These are phyloP conservation scores for Teunomyces stri DNA, from an alignment of 805 yeast species.

Conservation along the genomic window DNA sequence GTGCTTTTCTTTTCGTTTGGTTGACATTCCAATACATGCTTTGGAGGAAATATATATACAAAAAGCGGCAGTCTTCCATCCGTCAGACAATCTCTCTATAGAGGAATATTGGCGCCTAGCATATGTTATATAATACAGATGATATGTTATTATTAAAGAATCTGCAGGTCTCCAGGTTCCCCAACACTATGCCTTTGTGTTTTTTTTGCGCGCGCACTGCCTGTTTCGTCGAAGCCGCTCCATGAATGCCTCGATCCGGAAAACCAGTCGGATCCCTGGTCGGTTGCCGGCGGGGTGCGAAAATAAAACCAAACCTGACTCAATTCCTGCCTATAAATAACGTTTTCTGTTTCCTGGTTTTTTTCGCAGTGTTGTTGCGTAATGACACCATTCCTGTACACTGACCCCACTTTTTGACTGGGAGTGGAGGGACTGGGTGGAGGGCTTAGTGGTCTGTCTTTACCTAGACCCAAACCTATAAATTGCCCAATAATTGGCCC, in stretches of 20 bases:
- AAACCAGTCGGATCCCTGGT: background rate
- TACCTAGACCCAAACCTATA: background rate
- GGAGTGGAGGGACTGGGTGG: background rate
- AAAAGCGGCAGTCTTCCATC: background rate
- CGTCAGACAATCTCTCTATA: background rate
- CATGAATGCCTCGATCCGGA: background rate
- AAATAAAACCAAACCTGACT: background rate
- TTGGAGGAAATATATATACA: background rate
- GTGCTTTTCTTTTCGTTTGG: constrained; percentile 4
- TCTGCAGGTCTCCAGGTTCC: too few relatives aligned
- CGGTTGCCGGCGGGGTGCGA: background rate
- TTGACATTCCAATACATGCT: constrained; percentile 3
- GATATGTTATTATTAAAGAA: too few relatives aligned
- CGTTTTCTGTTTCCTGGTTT: too few relatives aligned
- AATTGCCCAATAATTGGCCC: background rate
- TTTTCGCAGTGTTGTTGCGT: too few relatives aligned
- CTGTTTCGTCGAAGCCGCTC: background rate
- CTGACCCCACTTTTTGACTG: background rate
- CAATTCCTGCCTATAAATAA: background rate
- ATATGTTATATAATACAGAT: too few relatives aligned
- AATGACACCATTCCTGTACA: background rate
- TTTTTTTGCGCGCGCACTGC: background rate
- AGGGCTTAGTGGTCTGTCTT: background rate
- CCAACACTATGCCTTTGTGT: background rate
- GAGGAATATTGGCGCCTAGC: too few relatives aligned